Evolutionary conservation across 306 rosid species (phyloP).

Genomic region (Castanea sativa): DNA sequence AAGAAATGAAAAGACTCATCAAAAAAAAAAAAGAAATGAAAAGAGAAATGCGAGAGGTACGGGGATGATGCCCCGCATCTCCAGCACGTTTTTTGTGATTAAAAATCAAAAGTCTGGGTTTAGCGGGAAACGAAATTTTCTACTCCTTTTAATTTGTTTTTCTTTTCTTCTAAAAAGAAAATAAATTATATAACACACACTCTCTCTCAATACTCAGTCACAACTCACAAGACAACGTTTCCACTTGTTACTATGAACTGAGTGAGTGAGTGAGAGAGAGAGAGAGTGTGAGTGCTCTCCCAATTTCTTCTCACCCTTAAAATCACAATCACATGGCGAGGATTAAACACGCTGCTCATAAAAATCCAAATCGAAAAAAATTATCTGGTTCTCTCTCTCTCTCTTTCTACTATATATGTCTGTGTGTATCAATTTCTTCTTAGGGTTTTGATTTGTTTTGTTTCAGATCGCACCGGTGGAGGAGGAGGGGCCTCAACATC

Average conservation of each 20-base stretch:
- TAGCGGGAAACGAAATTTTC: no score
- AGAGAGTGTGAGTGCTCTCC: not conserved
- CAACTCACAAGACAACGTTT: not conserved
- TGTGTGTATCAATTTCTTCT: not conserved
- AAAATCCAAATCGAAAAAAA: not conserved
- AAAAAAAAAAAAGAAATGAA: no score
- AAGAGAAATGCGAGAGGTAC: conserved; percentile 66
- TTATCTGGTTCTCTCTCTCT: conserved; percentile 18
- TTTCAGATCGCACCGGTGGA: not conserved
- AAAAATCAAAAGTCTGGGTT: no score
- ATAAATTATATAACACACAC: no score
- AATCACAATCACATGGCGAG: conserved; percentile 48
- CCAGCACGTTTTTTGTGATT: conserved; percentile 19
- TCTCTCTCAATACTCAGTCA: no score
- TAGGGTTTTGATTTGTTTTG: not conserved
- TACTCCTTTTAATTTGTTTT: no score
- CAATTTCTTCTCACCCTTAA: not conserved
- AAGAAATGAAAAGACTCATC: no score
- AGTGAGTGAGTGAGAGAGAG: not conserved
- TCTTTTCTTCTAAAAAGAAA: no score
- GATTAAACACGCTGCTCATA: conserved; percentile 34
- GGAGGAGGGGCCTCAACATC: conserved; percentile 1
- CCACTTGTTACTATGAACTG: not conserved
- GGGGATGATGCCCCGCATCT: conserved; percentile 95
- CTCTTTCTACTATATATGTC: not conserved